A percentile compares a stretch with the other conserved stretches of the same genome.
Conservation (phyloP, 257 asterid species). For the Solanum medicagineum region DNA sequence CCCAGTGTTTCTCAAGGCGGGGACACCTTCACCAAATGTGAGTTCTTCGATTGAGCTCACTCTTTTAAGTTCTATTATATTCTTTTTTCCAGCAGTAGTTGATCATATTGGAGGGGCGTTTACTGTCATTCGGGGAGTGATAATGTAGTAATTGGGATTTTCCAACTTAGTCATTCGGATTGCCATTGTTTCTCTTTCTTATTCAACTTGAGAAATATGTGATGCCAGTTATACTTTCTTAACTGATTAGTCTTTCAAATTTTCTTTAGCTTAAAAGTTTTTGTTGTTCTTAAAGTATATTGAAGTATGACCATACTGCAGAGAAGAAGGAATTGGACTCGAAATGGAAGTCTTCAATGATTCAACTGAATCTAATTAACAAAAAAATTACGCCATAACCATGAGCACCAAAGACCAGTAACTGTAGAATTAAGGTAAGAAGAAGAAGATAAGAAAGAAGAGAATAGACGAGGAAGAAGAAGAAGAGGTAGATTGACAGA, state of each 20-base stretch:
- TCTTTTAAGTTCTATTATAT: background rate
- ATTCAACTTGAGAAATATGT: background rate
- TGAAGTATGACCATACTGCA: background rate
- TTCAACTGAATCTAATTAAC: background rate
- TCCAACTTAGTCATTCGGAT: background rate
- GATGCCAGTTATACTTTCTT: background rate
- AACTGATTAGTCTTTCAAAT: background rate
- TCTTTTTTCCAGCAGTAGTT: background rate
- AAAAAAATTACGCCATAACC: background rate
- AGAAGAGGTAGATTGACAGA: background rate
- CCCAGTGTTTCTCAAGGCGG: slow-evolving; percentile 76
- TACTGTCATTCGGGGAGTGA: background rate
- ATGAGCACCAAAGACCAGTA: background rate
- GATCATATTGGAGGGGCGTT: background rate
- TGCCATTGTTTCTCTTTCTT: background rate
- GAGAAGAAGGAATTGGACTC: background rate
- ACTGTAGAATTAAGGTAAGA: background rate
- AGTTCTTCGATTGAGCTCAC: slow-evolving; percentile 5
- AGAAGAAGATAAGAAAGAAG: background rate
- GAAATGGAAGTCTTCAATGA: background rate
- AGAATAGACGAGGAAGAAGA: background rate
- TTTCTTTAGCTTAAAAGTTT: background rate
- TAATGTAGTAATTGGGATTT: background rate
- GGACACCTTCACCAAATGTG: slow-evolving; percentile 57
- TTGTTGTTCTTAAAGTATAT: background rate